Conservation (phyloP, 805 yeast species). For the Suhomyces faveliae region DNA sequence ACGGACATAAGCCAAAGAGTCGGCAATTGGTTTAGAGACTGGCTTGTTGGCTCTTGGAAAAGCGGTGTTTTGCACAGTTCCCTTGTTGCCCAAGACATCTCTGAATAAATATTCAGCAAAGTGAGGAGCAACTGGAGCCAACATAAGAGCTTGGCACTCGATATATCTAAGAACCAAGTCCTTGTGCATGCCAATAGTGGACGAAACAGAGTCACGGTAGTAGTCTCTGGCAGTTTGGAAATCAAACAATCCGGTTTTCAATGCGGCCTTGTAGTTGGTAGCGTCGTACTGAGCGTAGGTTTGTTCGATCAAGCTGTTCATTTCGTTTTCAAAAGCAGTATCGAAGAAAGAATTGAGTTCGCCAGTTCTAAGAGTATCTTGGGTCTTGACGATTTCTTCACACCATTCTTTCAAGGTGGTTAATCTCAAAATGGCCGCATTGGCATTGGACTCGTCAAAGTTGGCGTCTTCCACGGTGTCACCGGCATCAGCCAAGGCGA, state of each 20-base stretch:
- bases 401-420: conserved; percentile 94
- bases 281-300: conserved; percentile 66
- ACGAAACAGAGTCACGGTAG: conserved; percentile 77
- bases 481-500: conserved; percentile 98
- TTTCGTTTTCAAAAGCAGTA: conserved; percentile 86
- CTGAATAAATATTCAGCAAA: conserved; percentile 87
- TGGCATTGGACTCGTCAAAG: conserved; percentile 94
- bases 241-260: conserved; percentile 89
- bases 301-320: conserved; percentile 76
- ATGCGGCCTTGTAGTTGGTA: conserved; percentile 83
- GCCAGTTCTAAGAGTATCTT: conserved; percentile 50
- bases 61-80: conserved; percentile 66
- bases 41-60: conserved; percentile 81
- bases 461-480: conserved; percentile 97
- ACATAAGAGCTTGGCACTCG: conserved; percentile 77
- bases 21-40: conserved; percentile 57
- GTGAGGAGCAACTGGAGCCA: conserved; percentile 95
- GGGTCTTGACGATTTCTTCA: conserved; percentile 63
- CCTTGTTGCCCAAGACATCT: conserved; percentile 67
- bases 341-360: conserved; percentile 68
- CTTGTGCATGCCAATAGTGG: conserved; percentile 66
- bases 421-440: conserved; percentile 93
- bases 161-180: conserved; percentile 80
- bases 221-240: conserved; percentile 94
- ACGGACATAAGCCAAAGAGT: conserved; percentile 79